These are phyloP conservation scores for Naganishia vaughanmartiniae DNA, from an alignment of 768 basidiomycete genomes.

Conservation along the genomic window DNA sequence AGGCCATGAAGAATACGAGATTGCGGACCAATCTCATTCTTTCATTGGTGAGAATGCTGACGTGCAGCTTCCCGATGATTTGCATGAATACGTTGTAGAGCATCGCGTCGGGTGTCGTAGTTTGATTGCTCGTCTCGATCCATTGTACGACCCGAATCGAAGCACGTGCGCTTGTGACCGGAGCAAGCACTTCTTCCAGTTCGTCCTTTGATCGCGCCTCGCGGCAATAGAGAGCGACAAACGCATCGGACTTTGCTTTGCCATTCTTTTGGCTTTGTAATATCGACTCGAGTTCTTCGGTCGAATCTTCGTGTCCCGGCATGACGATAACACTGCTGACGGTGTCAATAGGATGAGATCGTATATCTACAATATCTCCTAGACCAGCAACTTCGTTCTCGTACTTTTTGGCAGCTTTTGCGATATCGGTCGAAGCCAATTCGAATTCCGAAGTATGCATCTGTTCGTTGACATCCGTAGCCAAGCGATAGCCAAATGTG, in stretches of 20 bases:
- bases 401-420: background rate
- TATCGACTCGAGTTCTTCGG: background rate
- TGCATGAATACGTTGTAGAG: slow-evolving; percentile 75
- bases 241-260: background rate
- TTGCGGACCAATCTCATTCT: slow-evolving; percentile 72
- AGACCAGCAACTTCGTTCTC: background rate
- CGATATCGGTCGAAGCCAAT: background rate
- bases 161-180: background rate
- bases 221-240: background rate
- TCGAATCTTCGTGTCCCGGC: background rate
- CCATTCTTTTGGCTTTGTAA: slow-evolving; percentile 17
- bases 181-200: slow-evolving; percentile 14
- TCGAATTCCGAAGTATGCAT: background rate
- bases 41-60: slow-evolving; percentile 74
- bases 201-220: background rate
- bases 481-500: slow-evolving; percentile 1
- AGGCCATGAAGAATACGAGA: slow-evolving; percentile 70
- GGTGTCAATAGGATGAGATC: slow-evolving; percentile 5
- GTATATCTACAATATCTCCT: background rate
- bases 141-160: slow-evolving; percentile 12
- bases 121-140: background rate
- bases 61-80: slow-evolving; percentile 66
- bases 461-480: background rate
- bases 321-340: slow-evolving; percentile 20
- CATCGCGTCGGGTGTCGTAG: slow-evolving; percentile 47